Base-by-base conservation (phyloP, 129 eudicot genomes). In the Lactuca saligna region DNA sequence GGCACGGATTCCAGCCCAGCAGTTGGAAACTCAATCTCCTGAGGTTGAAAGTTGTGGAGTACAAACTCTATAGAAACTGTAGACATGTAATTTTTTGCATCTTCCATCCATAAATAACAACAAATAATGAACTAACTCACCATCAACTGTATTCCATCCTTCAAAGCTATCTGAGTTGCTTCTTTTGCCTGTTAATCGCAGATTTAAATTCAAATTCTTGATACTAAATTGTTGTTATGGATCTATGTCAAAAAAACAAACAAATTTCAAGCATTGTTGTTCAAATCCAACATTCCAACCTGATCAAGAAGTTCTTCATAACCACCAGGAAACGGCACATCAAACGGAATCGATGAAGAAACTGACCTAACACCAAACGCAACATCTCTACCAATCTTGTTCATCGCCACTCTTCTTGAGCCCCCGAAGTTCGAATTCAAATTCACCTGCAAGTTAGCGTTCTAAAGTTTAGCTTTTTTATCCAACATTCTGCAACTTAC, bases 11-110 rank as follows among this genome's bases (percentile, higher is more conserved):
- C 86, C 79, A 91, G 84, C 73, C 98, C 98, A 70, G 98, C 90
- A 65, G 96, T 91, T 59, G 98, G 98, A 83, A 91, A 91, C 78
- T 91, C 98, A 79, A 91, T 88, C 87, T 91, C 98, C 98, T 91
- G 94, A 60, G 79, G 73, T 81, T 83, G 74, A 84, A 76, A 76
- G 75, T 83, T 81, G 91, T 84, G 76, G 79, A 78, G 85, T 77
- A 87, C 81, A 76, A 76, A 73, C 75, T 85, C 78, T 79, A 70
- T 48, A 62, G 77, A 38, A 59, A 60, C 35, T 66, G 9, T 66
- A 75, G 71, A 79, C 60, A 63, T 49, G 73, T 60, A 79, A 68
- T 67, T 51, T 42, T 68, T 44, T 68, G 70, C 72, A 71, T 71
- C 74, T 75, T 53, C 32, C 42, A 17, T 61, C 50, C 67, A 7